These are phyloP conservation scores for Neurospora terricola DNA, from an alignment of 495 filamentous ascomycete species.

Conservation along the genomic window DNA sequence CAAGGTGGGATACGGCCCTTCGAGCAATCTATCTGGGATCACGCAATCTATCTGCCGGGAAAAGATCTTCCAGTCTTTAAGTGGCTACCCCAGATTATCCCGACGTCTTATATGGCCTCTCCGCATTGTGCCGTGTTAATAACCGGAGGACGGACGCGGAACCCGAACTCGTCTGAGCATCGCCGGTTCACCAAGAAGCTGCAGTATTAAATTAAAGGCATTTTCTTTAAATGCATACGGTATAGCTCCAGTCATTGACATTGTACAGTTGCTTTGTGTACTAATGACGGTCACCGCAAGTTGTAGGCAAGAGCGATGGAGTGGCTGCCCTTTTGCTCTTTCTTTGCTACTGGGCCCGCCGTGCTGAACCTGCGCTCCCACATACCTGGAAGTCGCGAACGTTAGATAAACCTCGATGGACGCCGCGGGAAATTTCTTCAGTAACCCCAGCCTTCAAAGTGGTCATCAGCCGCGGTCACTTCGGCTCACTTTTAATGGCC, in stretches of 20 bases:
- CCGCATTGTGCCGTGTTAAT: not conserved
- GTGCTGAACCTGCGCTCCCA: not conserved
- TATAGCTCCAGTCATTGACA: not conserved
- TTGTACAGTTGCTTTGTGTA: not conserved
- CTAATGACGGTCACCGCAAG: not conserved
- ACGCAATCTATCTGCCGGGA: not conserved
- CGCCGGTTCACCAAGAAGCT: not conserved
- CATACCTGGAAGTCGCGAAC: not conserved
- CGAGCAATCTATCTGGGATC: not conserved
- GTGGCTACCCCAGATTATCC: not conserved
- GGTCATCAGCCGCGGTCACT: not conserved
- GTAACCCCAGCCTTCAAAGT: not conserved
- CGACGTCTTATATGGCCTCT: not conserved
- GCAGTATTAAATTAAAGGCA: no score
- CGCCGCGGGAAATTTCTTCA: no score
- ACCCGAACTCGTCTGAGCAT: not conserved
- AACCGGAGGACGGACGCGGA: not conserved
- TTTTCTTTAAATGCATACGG: no score
- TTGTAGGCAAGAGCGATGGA: not conserved
- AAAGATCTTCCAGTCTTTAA: not conserved
- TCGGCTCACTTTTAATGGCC: not conserved
- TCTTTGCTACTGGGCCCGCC: not conserved
- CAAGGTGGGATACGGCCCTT: not conserved
- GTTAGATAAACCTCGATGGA: no score
- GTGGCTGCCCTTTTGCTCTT: not conserved